phyloP scores from a whole-genome alignment of 352 stramenopile genomes.

The Hyaloperonospora arabidopsidis region DNA sequence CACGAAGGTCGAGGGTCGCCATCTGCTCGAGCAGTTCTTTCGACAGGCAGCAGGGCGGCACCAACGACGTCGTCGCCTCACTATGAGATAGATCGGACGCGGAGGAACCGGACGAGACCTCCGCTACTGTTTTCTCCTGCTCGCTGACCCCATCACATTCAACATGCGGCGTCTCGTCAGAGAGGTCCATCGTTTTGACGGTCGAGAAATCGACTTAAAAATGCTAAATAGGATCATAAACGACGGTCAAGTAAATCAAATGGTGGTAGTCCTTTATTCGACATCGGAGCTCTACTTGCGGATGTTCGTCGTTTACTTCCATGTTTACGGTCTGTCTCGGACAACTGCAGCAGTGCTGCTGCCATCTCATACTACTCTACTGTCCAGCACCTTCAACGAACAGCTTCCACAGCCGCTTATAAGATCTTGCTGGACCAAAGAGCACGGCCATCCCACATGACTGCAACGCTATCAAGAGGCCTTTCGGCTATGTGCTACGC shows the following conservation, averaged over 20 bases:
- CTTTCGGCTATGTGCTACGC: slow-evolving; percentile 15
- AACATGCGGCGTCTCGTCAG: slow-evolving; percentile 1
- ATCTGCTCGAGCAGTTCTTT: slow-evolving; percentile 68
- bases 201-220: no score
- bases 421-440: no score
- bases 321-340: no score
- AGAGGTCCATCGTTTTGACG: no score
- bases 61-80: slow-evolving; percentile 14
- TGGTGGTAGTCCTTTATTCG: not conserved
- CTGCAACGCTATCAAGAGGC: not conserved
- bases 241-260: not conserved
- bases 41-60: slow-evolving; percentile 44
- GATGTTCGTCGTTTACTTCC: not conserved
- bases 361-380: slow-evolving; percentile 5
- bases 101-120: slow-evolving; percentile 22
- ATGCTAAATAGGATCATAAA: no score
- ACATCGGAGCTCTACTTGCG: not conserved
- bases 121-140: slow-evolving; percentile 24
- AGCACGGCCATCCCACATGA: no score
- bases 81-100: no score
- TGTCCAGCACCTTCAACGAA: not conserved
- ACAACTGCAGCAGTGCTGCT: not conserved
- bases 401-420: no score
- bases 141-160: slow-evolving; percentile 8
- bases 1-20: slow-evolving; percentile 53